phyloP scores from a whole-genome alignment of 2,329 filamentous ascomycete species.

The Nemania diffusa region DNA sequence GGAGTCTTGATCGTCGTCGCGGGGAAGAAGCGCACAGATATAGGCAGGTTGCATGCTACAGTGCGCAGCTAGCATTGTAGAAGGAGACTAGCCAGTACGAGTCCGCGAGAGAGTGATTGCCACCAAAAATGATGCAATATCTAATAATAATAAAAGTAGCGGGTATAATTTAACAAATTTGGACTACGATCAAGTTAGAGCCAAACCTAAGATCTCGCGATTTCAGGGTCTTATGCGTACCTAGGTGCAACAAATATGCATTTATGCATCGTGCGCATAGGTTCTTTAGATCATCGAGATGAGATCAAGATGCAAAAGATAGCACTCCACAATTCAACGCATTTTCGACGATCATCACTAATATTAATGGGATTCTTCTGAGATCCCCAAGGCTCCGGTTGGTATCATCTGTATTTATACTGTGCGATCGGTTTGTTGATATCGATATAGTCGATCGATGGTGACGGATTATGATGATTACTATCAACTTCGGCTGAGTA shows the following conservation, averaged over 20 bases:
- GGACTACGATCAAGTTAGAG: neutral
- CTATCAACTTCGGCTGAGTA: neutral
- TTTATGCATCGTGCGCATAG: neutral
- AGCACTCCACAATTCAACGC: neutral
- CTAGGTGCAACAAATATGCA: neutral
- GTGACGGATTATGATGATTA: neutral
- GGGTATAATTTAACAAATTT: neutral
- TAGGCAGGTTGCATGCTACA: neutral
- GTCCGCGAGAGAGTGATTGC: neutral
- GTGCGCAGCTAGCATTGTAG: neutral
- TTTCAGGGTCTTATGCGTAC: neutral
- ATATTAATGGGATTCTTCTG: slow-evolving; percentile 4
- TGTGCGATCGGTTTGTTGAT: neutral
- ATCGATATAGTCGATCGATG: neutral
- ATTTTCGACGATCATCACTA: neutral
- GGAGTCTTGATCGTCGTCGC: slow-evolving; percentile 1
- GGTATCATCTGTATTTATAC: neutral
- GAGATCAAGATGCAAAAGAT: slow-evolving; percentile 2
- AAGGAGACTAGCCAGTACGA: neutral
- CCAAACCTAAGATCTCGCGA: neutral
- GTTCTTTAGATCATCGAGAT: neutral
- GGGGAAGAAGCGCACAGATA: slow-evolving; percentile 13
- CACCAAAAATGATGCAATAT: slow-evolving; percentile 18
- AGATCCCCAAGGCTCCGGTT: slow-evolving; percentile 7
- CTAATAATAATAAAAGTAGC: neutral